Percentiles rank a stretch among this genome's conserved stretches.
These are phyloP conservation scores for Vachellia collinsii DNA, from an alignment of 306 rosid species.

Conservation along the genomic window DNA sequence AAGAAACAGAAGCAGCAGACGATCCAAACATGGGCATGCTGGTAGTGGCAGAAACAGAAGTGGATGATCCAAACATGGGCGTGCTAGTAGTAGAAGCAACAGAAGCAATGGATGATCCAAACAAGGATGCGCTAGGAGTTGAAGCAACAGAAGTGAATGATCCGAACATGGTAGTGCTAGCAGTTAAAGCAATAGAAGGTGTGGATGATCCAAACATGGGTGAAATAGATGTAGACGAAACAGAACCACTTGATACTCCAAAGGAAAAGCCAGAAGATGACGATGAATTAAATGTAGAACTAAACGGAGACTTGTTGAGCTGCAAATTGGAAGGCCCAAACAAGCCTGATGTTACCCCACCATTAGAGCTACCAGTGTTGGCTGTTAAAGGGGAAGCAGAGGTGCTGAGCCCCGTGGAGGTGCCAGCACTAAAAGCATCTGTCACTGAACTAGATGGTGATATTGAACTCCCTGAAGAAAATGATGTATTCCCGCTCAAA, in stretches of 20 bases:
- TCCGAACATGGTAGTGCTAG: constrained; percentile 49
- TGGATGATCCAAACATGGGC: not conserved
- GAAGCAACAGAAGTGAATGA: constrained; percentile 41
- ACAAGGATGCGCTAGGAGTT: not conserved
- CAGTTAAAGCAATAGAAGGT: constrained; percentile 31
- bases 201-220: no score
- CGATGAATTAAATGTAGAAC: constrained; percentile 45
- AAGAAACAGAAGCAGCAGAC: constrained; percentile 39
- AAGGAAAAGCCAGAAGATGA: constrained; percentile 36
- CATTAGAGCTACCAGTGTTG: constrained; percentile 53
- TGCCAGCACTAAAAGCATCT: constrained; percentile 44
- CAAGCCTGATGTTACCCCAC: constrained; percentile 47
- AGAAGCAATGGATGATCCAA: constrained; percentile 51
- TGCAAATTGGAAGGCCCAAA: constrained; percentile 60
- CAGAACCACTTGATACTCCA: constrained; percentile 50
- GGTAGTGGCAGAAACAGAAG: constrained; percentile 16
- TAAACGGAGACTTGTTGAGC: constrained; percentile 56
- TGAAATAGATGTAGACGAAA: constrained; percentile 40
- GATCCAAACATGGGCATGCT: constrained; percentile 38
- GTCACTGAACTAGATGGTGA: constrained; percentile 55
- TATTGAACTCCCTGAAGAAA: constrained; percentile 59
- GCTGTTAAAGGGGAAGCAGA: constrained; percentile 54
- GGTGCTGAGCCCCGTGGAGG: constrained; percentile 43
- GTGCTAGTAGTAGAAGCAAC: not conserved
- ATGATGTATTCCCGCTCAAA: constrained; percentile 47